Conservation (phyloP, 2,329 filamentous ascomycete species). For the Sporothrix variecibatus region DNA sequence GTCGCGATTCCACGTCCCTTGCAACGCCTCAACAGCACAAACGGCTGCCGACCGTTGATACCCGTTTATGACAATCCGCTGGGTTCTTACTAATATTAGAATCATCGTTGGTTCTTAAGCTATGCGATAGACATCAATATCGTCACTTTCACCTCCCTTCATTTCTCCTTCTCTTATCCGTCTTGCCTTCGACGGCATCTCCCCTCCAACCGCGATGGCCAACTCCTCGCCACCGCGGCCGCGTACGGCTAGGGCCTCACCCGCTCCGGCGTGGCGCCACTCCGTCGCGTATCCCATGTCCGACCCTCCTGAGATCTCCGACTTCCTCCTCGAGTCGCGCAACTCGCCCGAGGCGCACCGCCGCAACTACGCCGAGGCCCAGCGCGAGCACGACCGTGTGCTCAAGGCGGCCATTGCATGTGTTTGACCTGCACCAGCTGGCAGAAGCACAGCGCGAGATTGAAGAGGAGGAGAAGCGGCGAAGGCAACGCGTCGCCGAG, state of each 20-base stretch:
- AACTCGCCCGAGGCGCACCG: conserved; percentile 40
- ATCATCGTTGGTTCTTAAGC: background rate
- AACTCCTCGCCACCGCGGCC: conserved; percentile 36
- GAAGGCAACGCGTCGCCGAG: conserved; percentile 32
- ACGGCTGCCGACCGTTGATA: background rate
- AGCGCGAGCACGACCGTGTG: conserved; percentile 36
- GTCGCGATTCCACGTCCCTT: background rate
- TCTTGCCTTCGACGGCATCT: background rate
- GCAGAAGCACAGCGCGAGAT: conserved; percentile 34
- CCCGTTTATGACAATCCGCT: background rate
- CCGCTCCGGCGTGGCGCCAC: conserved; percentile 20
- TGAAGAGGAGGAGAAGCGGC: conserved; percentile 34
- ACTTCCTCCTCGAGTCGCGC: conserved; percentile 36
- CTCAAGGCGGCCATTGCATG: conserved; percentile 33
- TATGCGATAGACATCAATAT: background rate
- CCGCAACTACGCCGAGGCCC: conserved; percentile 36
- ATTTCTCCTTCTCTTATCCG: background rate
- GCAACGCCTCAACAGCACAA: background rate
- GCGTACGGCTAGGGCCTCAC: background rate
- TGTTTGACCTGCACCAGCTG: conserved; percentile 32
- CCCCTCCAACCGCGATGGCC: conserved; percentile 32
- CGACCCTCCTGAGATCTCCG: conserved; percentile 32
- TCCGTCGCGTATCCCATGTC: conserved; percentile 22
- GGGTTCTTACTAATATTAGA: background rate
- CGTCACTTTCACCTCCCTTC: background rate